A percentile compares a stretch with the other conserved stretches of the same genome.
These are phyloP conservation scores for Borovskyia barvae DNA, from an alignment of 208 protist species.

Conservation along the genomic window DNA sequence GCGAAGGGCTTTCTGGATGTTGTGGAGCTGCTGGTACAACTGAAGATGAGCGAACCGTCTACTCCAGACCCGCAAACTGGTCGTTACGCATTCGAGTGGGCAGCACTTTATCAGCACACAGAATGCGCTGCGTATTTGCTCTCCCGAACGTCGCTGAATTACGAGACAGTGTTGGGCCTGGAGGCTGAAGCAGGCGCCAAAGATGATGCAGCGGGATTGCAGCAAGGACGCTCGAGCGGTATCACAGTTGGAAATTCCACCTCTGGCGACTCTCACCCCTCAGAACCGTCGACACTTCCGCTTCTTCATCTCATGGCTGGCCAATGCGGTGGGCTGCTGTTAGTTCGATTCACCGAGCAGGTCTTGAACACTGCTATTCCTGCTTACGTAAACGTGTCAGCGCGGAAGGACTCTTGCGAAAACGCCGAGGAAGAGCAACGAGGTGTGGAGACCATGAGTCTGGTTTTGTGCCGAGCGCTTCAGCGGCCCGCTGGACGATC, in stretches of 20 bases:
- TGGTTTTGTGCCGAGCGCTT: slow-evolving; percentile 36
- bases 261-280: no score
- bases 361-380: slow-evolving; percentile 17
- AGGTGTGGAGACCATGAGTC: slow-evolving; percentile 26
- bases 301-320: slow-evolving; percentile 44
- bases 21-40: slow-evolving; percentile 59
- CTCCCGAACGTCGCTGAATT: slow-evolving; percentile 32
- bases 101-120: slow-evolving; percentile 40
- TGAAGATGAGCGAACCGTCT: slow-evolving; percentile 65
- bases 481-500: slow-evolving; percentile 36
- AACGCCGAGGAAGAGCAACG: slow-evolving; percentile 2
- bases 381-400: neutral
- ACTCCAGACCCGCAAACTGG: slow-evolving; percentile 19
- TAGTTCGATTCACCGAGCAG: slow-evolving; percentile 46
- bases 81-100: slow-evolving; percentile 70
- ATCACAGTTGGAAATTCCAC: neutral
- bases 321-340: slow-evolving; percentile 37
- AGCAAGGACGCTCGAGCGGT: neutral
- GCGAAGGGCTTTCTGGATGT: slow-evolving; percentile 44
- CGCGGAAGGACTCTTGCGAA: neutral
- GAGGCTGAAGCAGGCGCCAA: neutral
- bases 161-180: slow-evolving; percentile 6
- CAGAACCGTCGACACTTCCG: slow-evolving; percentile 5
- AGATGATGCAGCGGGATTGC: neutral
- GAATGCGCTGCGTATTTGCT: slow-evolving; percentile 59